phyloP scores from a whole-genome alignment of 2,329 filamentous ascomycete genomes.

The Seiridium cupressi region DNA sequence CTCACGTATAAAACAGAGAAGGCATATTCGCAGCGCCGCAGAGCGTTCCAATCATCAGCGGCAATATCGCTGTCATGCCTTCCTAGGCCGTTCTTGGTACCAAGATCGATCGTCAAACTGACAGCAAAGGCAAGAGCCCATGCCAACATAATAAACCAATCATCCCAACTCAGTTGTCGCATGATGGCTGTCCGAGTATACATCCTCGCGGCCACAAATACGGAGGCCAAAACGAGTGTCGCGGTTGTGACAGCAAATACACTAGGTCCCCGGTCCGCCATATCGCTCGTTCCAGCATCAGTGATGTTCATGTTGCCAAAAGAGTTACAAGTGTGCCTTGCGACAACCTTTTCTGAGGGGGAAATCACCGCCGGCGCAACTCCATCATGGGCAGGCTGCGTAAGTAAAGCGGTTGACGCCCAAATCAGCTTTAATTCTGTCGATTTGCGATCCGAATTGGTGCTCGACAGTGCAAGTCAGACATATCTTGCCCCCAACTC shows the following conservation, averaged over 20 bases:
- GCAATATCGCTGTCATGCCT: conserved; percentile 62
- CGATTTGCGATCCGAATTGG: not conserved
- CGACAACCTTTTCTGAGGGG: not conserved
- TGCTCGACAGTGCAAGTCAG: not conserved
- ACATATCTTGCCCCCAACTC: not conserved
- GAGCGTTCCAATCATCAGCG: conserved; percentile 39
- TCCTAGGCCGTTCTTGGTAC: conserved; percentile 65
- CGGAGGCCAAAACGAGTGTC: conserved; percentile 66
- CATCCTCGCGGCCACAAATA: conserved; percentile 75
- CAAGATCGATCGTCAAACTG: conserved; percentile 64
- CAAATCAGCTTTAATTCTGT: not conserved
- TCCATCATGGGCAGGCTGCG: not conserved
- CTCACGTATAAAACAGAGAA: conserved; percentile 63
- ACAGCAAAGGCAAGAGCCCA: conserved; percentile 72
- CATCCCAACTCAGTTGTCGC: conserved; percentile 69
- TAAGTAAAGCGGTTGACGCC: not conserved
- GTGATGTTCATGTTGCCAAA: not conserved
- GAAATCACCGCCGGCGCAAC: not conserved
- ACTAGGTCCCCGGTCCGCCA: conserved; percentile 52
- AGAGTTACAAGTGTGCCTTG: not conserved
- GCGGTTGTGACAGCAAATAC: conserved; percentile 70
- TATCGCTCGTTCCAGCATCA: conserved; percentile 17
- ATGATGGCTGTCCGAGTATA: conserved; percentile 73
- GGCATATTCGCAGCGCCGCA: conserved; percentile 62
- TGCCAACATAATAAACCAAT: conserved; percentile 76